phyloP scores from a whole-genome alignment of 2,329 filamentous ascomycete genomes.

The Ceratocystis cubensis region DNA sequence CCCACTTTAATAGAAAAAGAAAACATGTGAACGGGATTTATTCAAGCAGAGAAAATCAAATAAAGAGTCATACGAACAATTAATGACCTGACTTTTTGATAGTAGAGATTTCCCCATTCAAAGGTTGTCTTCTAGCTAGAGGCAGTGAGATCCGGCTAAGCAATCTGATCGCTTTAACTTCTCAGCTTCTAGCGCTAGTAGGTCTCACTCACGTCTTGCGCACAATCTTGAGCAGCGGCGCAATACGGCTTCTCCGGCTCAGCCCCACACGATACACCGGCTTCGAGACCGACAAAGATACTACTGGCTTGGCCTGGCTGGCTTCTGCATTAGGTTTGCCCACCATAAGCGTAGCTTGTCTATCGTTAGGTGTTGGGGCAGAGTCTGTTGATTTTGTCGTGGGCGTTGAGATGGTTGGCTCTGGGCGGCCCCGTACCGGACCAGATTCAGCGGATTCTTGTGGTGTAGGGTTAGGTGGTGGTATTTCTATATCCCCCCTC shows the following conservation, averaged over 20 bases:
- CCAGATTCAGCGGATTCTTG: not conserved
- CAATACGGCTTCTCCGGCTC: constrained; percentile 39
- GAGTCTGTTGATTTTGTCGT: not conserved
- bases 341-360: not conserved
- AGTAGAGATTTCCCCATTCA: not conserved
- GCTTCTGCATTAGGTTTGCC: constrained; percentile 15
- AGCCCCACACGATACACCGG: constrained; percentile 39
- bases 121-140: not conserved
- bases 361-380: not conserved
- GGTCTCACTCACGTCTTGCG: constrained; percentile 29
- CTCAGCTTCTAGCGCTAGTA: not conserved
- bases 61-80: not conserved
- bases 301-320: constrained; percentile 16
- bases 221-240: constrained; percentile 39
- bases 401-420: constrained; percentile 7
- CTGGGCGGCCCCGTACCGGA: not conserved
- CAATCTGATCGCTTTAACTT: not conserved
- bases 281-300: constrained; percentile 21
- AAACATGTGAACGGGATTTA: not conserved
- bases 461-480: not conserved
- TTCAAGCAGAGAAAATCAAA: not conserved
- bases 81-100: not conserved
- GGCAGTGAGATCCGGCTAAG: not conserved
- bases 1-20: not conserved
- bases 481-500: constrained; percentile 1